Evolutionary conservation across 768 basidiomycete genomes (phyloP).

Genomic region (Boletus reticulatus): DNA sequence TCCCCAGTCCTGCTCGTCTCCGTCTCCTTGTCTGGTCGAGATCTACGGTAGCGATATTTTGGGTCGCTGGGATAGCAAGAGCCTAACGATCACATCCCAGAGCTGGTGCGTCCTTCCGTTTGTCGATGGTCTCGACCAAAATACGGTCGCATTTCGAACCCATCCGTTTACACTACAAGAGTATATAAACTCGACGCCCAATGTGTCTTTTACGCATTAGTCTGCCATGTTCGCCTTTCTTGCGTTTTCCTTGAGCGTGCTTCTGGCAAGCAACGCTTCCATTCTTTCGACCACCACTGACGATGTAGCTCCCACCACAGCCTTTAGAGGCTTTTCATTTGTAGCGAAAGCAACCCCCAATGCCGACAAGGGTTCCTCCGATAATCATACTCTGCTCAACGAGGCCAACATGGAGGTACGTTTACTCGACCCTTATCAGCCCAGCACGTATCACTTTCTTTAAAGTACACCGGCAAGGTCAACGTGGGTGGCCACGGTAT

Average conservation of each 20-base stretch:
- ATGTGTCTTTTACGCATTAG: not conserved
- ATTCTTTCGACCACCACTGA: conserved; percentile 7
- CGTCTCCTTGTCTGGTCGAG: too few species aligned
- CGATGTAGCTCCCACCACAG: not conserved
- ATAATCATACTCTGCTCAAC: conserved; percentile 26
- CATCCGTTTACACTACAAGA: not conserved
- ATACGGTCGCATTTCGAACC: conserved; percentile 16
- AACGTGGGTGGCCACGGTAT: conserved; percentile 31
- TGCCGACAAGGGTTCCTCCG: conserved; percentile 16
- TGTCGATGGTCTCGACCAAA: conserved; percentile 2
- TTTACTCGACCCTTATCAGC: not conserved
- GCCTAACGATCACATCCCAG: too few species aligned
- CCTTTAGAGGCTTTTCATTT: conserved; percentile 22
- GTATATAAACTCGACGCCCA: conserved; percentile 1
- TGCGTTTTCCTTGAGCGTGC: conserved; percentile 16
- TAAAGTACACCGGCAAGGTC: conserved; percentile 29
- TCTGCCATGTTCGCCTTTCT: conserved; percentile 16
- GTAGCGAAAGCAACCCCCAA: conserved; percentile 14
- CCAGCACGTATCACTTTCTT: not conserved
- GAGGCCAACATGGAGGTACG: conserved; percentile 28
- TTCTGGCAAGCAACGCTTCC: conserved; percentile 33
- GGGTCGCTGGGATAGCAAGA: too few species aligned
- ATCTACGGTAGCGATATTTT: too few species aligned
- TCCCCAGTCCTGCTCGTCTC: too few species aligned
- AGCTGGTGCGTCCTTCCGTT: too few species aligned